Conservation (phyloP, 2,329 filamentous ascomycete species). For the Fusarium beomiforme region DNA sequence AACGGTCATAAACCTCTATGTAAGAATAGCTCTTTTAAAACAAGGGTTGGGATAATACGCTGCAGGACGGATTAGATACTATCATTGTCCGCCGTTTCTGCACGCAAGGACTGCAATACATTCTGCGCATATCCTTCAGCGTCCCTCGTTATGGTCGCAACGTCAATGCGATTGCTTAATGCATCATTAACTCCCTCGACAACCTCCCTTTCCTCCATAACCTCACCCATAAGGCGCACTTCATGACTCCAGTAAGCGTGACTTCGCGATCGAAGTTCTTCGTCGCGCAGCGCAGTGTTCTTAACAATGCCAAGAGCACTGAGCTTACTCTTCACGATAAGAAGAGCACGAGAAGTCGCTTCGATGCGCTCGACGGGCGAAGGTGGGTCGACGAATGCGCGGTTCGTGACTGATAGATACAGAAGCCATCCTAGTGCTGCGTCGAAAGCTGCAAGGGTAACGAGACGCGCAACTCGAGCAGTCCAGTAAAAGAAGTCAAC, state of each 20-base stretch:
- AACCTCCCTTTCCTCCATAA: slow-evolving; percentile 83
- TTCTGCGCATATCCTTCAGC: slow-evolving; percentile 69
- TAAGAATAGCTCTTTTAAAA: slow-evolving; percentile 41
- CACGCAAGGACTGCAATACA: slow-evolving; percentile 49
- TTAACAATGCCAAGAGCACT: slow-evolving; percentile 78
- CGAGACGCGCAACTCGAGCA: slow-evolving; percentile 68
- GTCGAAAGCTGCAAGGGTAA: slow-evolving; percentile 74
- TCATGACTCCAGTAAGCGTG: slow-evolving; percentile 86
- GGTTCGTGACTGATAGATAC: slow-evolving; percentile 82
- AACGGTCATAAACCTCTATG: slow-evolving; percentile 39
- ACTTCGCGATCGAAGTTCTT: slow-evolving; percentile 71
- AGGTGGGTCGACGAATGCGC: slow-evolving; percentile 74
- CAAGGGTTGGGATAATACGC: slow-evolving; percentile 37
- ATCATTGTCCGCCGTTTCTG: slow-evolving; percentile 29
- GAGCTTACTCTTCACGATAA: slow-evolving; percentile 71
- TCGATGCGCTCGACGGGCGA: slow-evolving; percentile 74
- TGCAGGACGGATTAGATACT: slow-evolving; percentile 18
- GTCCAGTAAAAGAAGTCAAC: slow-evolving; percentile 79
- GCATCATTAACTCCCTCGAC: slow-evolving; percentile 76
- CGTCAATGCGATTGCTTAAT: slow-evolving; percentile 70
- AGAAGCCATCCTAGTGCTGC: slow-evolving; percentile 70
- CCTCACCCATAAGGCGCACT: slow-evolving; percentile 74
- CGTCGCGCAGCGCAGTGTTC: slow-evolving; percentile 82
- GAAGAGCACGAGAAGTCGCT: slow-evolving; percentile 63
- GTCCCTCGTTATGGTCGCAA: slow-evolving; percentile 68